Conservation (phyloP, 352 stramenopile genomes). For the Phytopythium kandeliae region DNA sequence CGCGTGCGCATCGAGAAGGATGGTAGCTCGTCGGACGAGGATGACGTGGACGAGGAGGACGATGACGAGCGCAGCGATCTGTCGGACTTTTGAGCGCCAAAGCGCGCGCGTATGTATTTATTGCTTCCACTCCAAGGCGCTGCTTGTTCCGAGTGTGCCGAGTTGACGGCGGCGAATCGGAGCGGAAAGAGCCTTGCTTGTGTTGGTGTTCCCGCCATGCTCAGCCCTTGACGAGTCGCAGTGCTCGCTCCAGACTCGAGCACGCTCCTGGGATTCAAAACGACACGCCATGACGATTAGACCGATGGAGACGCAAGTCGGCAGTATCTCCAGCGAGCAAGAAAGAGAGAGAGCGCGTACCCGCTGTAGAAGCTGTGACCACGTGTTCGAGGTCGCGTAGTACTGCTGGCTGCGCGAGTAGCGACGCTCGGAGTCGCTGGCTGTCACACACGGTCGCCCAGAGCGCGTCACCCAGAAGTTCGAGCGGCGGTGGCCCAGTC, state of each 20-base stretch:
- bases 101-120: too few relatives aligned
- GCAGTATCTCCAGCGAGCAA: too few relatives aligned
- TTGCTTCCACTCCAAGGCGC: neutral
- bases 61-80: constrained; percentile 20
- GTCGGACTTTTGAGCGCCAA: constrained; percentile 9
- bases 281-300: neutral
- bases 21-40: constrained; percentile 39
- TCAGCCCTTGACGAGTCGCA: constrained; percentile 23
- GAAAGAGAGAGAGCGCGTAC: neutral
- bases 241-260: constrained; percentile 20
- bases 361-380: constrained; percentile 1
- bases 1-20: constrained; percentile 52
- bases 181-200: constrained; percentile 1
- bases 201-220: neutral
- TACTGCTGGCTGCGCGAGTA: constrained; percentile 22
- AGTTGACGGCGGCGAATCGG: neutral
- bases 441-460: constrained; percentile 63
- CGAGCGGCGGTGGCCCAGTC: constrained; percentile 3
- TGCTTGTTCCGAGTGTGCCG: neutral
- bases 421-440: constrained; percentile 42
- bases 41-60: constrained; percentile 37
- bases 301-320: neutral
- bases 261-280: constrained; percentile 1
- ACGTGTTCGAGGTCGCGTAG: constrained; percentile 30
- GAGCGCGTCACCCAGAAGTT: constrained; percentile 32